Conservation (phyloP, 768 basidiomycete species). For the Mycena alexandri region DNA sequence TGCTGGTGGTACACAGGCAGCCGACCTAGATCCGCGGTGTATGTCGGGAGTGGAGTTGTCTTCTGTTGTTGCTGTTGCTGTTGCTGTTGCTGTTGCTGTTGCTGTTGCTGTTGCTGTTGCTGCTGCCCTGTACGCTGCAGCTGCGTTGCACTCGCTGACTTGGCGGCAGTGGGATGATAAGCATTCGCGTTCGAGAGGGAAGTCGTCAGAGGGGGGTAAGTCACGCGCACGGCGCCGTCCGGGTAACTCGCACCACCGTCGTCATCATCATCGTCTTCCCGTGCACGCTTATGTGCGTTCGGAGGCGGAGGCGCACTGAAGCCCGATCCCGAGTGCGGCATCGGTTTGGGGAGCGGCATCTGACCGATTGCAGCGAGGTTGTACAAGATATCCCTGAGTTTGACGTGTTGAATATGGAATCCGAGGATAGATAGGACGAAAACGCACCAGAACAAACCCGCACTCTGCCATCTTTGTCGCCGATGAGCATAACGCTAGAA, state of each 20-base stretch:
- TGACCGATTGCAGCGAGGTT: conserved; percentile 37
- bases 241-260: too few species aligned
- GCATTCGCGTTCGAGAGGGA: neutral
- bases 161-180: neutral
- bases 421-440: neutral
- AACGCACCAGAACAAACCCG: conserved; percentile 53
- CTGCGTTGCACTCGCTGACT: neutral
- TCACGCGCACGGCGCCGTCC: neutral
- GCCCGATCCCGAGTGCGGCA: neutral
- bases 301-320: too few species aligned
- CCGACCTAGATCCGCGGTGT: conserved; percentile 11
- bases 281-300: neutral
- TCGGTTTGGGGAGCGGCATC: neutral
- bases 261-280: conserved; percentile 2
- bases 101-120: neutral
- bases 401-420: too few species aligned
- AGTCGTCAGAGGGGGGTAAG: too few species aligned
- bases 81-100: too few species aligned
- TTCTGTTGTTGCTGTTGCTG: too few species aligned
- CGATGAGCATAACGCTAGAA: neutral
- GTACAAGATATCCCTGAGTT: conserved; percentile 28
- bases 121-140: neutral
- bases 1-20: conserved; percentile 12
- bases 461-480: conserved; percentile 52
- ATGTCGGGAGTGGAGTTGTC: conserved; percentile 3